Base-by-base conservation (phyloP, 768 basidiomycete species). In the Asterophora parasitica region DNA sequence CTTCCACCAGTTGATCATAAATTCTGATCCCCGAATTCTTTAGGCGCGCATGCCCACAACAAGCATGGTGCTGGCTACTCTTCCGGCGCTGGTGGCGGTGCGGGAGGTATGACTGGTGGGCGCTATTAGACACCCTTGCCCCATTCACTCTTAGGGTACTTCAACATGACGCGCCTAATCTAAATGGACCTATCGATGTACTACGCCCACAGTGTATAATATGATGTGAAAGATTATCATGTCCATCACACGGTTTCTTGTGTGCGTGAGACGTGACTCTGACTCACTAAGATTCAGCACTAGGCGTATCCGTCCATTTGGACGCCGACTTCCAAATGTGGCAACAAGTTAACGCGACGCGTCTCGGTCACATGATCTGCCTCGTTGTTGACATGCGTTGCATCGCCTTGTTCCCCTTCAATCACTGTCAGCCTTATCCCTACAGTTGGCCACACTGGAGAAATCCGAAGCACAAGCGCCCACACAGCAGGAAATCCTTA, bases 21-120 rank as follows among this genome's bases (percentile, higher is more conserved):
- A 7, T 12, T 15, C 35, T 23, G 41, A 17, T 36, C 12, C 19
- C 42, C 41, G 46, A 13, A 37, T n/a, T 13, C n/a, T 26, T 3
- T 34, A 59, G 61, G 63, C 36, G 62, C 62, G 11, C 64, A 67
- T 34, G 64, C 65, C 3, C 59, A 58, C 15, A 57, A 65, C 27
- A 53, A 57, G 15, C 43, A 61, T 34, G 65, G 64, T 16, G 63
- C 57, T 15, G 61, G 61, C 13, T 31, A 10, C 6, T 35, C 19
- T 12, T 23, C 46, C 11, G 8, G 11, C 6, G 16, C 16, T 15
- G 23, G 5, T 13, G 43, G 43, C 13, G 33, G 44, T 4, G 38
- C 38, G 2, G 42, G 35, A 12, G 34, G 34, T 6, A 32, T 43
- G 26, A 20, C 33, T 27, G 30, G 37, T 13, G 37, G 20, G 27